Evolutionary conservation across 2,329 filamentous ascomycete species (phyloP), one percentile per base, ranked within the genome.

Genomic region (Xylariales sp.): DNA sequence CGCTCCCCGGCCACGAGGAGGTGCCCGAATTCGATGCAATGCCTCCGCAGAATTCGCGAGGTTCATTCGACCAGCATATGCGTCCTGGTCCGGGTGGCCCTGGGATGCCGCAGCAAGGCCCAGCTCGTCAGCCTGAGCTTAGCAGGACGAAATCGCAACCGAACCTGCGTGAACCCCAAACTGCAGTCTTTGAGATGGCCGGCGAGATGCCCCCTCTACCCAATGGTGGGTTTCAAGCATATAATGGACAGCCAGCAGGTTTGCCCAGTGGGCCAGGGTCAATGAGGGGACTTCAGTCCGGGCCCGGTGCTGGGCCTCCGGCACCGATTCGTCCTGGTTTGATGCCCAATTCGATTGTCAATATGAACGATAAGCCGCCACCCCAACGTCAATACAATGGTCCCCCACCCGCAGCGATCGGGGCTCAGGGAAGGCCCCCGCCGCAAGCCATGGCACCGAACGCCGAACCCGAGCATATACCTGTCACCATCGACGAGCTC

Each of bases 401-500:
- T 5, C 41, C 65, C 61, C 67, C 50, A 55, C 54, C 45, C 38
- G 49, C 50, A 13, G 50, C 48, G 19, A 49, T 47, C 23, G 52
- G 49, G 12, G 54, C 52, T 27, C 58, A 66, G 29, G 58, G 57
- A 37, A 65, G 59, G 37, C 64, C 54, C 35, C 62, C 55, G 41
- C 64, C 61, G 18, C 57, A 52, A 32, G 52, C 56, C 17, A 53
- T 51, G 48, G 35, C 55, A 32, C 54, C 61, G 10, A 45, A 51
- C 45, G 53, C 41, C 39, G 57, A 47, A 45, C 53, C 52, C 45
- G 54, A 55, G 17, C 57, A 64, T 25, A 47, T 65, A 3, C 84
- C 83, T 1, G 83, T 97, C 4, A 95, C 90, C 0, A 66, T 76
- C 3, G 78, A 85, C 29, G 87, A 95, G 56, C 69, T 98, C 6